Conservation (phyloP, 2,329 filamentous ascomycete species). For the Aschersonia sp. region DNA sequence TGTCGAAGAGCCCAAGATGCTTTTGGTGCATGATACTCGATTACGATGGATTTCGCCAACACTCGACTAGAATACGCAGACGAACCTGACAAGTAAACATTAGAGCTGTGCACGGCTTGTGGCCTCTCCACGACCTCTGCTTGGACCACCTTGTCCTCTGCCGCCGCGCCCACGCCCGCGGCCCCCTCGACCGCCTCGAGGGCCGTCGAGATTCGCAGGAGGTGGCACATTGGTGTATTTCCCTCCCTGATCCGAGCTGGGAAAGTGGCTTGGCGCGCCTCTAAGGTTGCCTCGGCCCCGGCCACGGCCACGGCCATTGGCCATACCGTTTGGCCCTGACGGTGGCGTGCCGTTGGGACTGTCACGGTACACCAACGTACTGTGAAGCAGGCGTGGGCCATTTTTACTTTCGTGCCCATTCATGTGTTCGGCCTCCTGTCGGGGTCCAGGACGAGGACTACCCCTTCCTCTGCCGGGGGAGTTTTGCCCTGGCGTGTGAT, state of each 20-base stretch:
- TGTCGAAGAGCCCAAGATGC: too few species aligned
- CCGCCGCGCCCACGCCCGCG: conserved; percentile 23
- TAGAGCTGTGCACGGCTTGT: conserved; percentile 5
- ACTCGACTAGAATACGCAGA: too few species aligned
- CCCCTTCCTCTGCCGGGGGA: conserved; percentile 23
- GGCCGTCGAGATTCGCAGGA: conserved; percentile 38
- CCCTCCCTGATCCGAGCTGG: conserved; percentile 8
- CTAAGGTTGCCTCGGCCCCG: conserved; percentile 15
- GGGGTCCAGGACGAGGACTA: conserved; percentile 20
- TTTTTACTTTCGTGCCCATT: conserved; percentile 6
- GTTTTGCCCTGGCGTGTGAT: conserved; percentile 18
- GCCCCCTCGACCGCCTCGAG: conserved; percentile 23
- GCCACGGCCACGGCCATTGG: conserved; percentile 16
- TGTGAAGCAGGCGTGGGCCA: conserved; percentile 31
- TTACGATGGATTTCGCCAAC: too few species aligned
- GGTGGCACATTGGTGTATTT: conserved; percentile 45
- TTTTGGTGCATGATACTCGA: too few species aligned
- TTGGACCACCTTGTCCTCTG: conserved; percentile 20
- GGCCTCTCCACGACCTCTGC: conserved; percentile 19
- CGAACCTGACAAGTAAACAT: neutral
- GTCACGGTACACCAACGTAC: conserved; percentile 36
- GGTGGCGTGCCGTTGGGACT: conserved; percentile 14
- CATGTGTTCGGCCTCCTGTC: conserved; percentile 13
- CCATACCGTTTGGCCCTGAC: conserved; percentile 12
- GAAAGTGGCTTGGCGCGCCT: conserved; percentile 8